Evolutionary conservation across 2,329 filamentous ascomycete species (phyloP).

Genomic region (Lizonia empirigonia): DNA sequence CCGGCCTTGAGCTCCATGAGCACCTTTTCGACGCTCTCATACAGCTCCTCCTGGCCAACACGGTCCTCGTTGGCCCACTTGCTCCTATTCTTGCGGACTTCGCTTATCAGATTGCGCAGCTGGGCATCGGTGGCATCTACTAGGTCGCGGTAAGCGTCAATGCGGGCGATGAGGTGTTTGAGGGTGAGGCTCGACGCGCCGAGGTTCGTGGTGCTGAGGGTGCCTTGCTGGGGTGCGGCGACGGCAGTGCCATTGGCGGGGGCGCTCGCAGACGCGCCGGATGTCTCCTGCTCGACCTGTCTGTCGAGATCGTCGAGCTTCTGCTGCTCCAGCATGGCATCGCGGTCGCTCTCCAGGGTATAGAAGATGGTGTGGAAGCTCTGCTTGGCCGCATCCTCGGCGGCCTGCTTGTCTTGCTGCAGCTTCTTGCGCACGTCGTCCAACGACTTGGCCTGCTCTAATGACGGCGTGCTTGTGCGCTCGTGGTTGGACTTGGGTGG

Average conservation of each 20-base stretch:
- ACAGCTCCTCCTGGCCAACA: constrained; percentile 95
- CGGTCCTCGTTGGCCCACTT: constrained; percentile 99
- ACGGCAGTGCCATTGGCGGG: constrained; percentile 58
- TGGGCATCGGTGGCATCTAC: constrained; percentile 93
- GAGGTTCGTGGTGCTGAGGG: constrained; percentile 89
- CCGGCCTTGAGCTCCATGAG: constrained; percentile 95
- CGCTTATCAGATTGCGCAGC: constrained; percentile 89
- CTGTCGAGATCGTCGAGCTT: constrained; percentile 95
- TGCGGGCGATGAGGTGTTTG: constrained; percentile 94
- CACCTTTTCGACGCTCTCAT: constrained; percentile 96
- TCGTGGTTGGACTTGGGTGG: constrained; percentile 66
- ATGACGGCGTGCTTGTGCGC: constrained; percentile 60
- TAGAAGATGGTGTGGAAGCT: constrained; percentile 95
- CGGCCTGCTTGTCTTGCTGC: constrained; percentile 88
- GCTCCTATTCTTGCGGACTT: constrained; percentile 95
- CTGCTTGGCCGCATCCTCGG: constrained; percentile 84
- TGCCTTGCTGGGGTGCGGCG: constrained; percentile 74
- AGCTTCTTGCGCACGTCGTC: constrained; percentile 92
- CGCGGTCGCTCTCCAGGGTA: constrained; percentile 91
- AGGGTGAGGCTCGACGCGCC: constrained; percentile 94
- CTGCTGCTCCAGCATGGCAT: constrained; percentile 97
- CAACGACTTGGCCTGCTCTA: constrained; percentile 68
- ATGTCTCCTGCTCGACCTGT: constrained; percentile 94
- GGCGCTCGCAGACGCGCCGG: constrained; percentile 58
- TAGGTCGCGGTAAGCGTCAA: constrained; percentile 88